Evolutionary conservation across 306 rosid species (phyloP), one percentile per base, ranked within the genome.

Genomic region (Argentina anserina): DNA sequence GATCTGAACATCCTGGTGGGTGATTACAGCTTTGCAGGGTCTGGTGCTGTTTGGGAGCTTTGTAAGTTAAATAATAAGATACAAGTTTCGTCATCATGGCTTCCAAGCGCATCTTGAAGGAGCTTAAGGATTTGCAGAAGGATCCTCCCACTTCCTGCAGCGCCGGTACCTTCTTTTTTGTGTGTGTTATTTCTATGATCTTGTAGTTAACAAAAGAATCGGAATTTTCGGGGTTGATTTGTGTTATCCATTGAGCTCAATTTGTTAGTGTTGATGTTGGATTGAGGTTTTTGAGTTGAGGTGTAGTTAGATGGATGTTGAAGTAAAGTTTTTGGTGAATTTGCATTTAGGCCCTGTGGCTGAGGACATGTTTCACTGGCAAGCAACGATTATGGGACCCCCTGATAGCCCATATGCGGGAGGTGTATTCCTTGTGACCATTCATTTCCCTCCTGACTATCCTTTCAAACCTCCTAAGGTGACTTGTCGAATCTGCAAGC

Each of bases 91-190:
- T 18, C 23, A 70, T 70, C 80, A 89, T 89, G 96, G 92, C 96
- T 64, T 89, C 96, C 2, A 89, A 89, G 84, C 96, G 92, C 53
- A 89, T 89, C 75, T 81, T 85, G 75, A 88, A 88, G 83, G 92
- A 88, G 84, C 88, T 87, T 39, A 87, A 85, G 88, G 90, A 88
- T 65, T 84, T 89, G 76, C 96, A 89, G 90, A 87, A 89, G 70
- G 96, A 89, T 79, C 96, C 96, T n/a, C 96, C 96, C 4, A 87
- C 92, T 64, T 89, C 96, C 18, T 89, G 92, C 86, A 89, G 92
- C 77, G 92, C 96, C 18, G 92, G 96, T 86, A 73, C n/a, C 17
- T 45, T 67, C 46, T 28, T 28, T 47, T 0, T 47, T 10, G 3
- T 47, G 31, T 59, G 4, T 0, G 20, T 20, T 12, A 28, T 9